A percentile compares a stretch with the other conserved stretches of the same genome.
Conservation (phyloP, 257 asterid genomes). For the Penstemon davidsonii region DNA sequence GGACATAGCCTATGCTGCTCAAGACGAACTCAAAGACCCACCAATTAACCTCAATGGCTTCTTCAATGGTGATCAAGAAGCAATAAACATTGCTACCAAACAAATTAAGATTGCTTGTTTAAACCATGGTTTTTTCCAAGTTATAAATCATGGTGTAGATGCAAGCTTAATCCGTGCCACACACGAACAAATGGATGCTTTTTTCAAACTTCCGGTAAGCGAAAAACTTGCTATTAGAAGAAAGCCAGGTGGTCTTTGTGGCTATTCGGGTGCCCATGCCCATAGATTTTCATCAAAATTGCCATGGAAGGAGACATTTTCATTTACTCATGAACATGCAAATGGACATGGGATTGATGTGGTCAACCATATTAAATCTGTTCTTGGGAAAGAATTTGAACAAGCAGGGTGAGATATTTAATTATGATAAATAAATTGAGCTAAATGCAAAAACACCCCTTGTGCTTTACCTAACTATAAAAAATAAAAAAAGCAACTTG, state of each 20-base stretch:
- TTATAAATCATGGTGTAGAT: constrained; percentile 71
- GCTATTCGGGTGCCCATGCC: constrained; percentile 79
- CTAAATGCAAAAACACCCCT: not conserved
- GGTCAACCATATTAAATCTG: constrained; percentile 40
- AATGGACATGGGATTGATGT: constrained; percentile 26
- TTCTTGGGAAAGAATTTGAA: constrained; percentile 54
- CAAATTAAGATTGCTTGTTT: constrained; percentile 54
- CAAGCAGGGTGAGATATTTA: constrained; percentile 52
- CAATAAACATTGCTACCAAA: constrained; percentile 31
- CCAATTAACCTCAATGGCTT: constrained; percentile 49
- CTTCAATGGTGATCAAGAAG: constrained; percentile 45
- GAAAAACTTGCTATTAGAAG: constrained; percentile 35
- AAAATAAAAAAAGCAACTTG: not conserved
- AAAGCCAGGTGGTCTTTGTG: constrained; percentile 61
- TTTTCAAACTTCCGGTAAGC: constrained; percentile 60
- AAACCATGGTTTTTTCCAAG: constrained; percentile 61
- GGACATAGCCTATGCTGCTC: constrained; percentile 52
- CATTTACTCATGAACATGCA: constrained; percentile 48
- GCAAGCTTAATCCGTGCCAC: constrained; percentile 43
- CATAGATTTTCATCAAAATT: constrained; percentile 68
- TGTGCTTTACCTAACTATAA: not conserved
- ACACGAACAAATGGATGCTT: constrained; percentile 38
- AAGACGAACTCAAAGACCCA: constrained; percentile 57
- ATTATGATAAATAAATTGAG: not conserved
- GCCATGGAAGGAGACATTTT: constrained; percentile 87